Percentiles rank a stretch among this genome's conserved stretches.
Conservation (phyloP, 1,284 basidiomycete genomes). For the Trichosporon asahii region DNA sequence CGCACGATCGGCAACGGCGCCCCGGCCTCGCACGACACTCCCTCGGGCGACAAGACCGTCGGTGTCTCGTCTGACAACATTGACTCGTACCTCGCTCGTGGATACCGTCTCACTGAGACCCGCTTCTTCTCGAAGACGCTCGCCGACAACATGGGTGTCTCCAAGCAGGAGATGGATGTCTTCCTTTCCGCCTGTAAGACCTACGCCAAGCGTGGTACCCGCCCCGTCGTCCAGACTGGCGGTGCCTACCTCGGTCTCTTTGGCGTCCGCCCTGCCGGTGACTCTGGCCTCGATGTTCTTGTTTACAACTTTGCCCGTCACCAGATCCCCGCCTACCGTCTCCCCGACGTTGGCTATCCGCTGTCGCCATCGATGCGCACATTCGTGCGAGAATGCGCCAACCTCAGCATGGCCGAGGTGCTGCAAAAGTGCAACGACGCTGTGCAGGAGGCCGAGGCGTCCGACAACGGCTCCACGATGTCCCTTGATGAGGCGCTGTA, state of each 20-base stretch:
- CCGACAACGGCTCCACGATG: slow-evolving; percentile 34
- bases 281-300: slow-evolving; percentile 51
- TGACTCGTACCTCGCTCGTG: slow-evolving; percentile 54
- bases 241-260: slow-evolving; percentile 56
- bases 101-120: slow-evolving; percentile 56
- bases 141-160: slow-evolving; percentile 54
- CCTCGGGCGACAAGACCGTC: slow-evolving; percentile 28
- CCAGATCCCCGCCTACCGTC: slow-evolving; percentile 57
- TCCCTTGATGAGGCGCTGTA: slow-evolving; percentile 52
- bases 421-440: slow-evolving; percentile 51
- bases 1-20: slow-evolving; percentile 50
- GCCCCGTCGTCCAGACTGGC: slow-evolving; percentile 55
- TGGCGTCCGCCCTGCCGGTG: slow-evolving; percentile 53
- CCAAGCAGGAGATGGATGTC: slow-evolving; percentile 54
- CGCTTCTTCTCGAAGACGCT: slow-evolving; percentile 54
- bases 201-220: slow-evolving; percentile 55
- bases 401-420: slow-evolving; percentile 53
- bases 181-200: slow-evolving; percentile 55
- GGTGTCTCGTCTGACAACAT: slow-evolving; percentile 42
- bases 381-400: slow-evolving; percentile 51
- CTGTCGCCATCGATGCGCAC: slow-evolving; percentile 51
- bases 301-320: slow-evolving; percentile 58
- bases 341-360: slow-evolving; percentile 54
- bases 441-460: slow-evolving; percentile 43
- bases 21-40: slow-evolving; percentile 35